These are phyloP conservation scores for Paraleonurus japonicus DNA, from an alignment of 257 asterid genomes.

Conservation along the genomic window DNA sequence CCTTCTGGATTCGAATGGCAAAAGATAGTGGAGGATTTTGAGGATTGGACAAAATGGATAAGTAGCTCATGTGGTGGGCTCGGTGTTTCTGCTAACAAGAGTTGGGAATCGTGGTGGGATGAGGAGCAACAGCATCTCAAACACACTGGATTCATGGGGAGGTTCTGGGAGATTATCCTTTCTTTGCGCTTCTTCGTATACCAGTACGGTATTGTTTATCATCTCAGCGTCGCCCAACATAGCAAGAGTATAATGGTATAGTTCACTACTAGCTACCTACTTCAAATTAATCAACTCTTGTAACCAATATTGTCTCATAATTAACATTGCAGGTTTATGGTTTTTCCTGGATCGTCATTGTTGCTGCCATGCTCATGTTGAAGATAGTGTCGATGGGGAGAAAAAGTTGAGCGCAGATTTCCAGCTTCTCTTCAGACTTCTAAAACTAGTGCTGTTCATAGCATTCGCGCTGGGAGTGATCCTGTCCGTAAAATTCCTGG, in stretches of 20 bases:
- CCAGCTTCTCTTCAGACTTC: slow-evolving; percentile 80
- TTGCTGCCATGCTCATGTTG: slow-evolving; percentile 52
- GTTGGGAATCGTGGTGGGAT: slow-evolving; percentile 96
- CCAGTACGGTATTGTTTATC: slow-evolving; percentile 84
- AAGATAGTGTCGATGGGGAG: slow-evolving; percentile 73
- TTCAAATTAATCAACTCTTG: background rate
- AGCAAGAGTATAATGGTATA: slow-evolving; percentile 54
- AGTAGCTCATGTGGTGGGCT: slow-evolving; percentile 65
- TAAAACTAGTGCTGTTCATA: slow-evolving; percentile 58
- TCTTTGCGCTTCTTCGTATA: slow-evolving; percentile 66
- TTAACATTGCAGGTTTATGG: slow-evolving; percentile 61
- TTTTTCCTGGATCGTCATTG: slow-evolving; percentile 78
- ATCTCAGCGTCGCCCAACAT: slow-evolving; percentile 52
- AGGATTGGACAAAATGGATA: slow-evolving; percentile 82
- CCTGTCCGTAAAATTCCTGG: slow-evolving; percentile 48
- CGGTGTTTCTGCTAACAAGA: slow-evolving; percentile 74
- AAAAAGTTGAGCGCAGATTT: slow-evolving; percentile 78
- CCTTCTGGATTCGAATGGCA: slow-evolving; percentile 94
- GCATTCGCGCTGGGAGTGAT: slow-evolving; percentile 48
- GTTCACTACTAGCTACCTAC: background rate
- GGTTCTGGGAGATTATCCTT: slow-evolving; percentile 60
- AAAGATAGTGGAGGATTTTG: slow-evolving; percentile 82
- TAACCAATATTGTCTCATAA: background rate
- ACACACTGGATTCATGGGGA: slow-evolving; percentile 54
- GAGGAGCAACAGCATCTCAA: slow-evolving; percentile 82